Base-by-base conservation (phyloP, 192 early-diverging fungal species). In the Chytriomyces hyalinus region DNA sequence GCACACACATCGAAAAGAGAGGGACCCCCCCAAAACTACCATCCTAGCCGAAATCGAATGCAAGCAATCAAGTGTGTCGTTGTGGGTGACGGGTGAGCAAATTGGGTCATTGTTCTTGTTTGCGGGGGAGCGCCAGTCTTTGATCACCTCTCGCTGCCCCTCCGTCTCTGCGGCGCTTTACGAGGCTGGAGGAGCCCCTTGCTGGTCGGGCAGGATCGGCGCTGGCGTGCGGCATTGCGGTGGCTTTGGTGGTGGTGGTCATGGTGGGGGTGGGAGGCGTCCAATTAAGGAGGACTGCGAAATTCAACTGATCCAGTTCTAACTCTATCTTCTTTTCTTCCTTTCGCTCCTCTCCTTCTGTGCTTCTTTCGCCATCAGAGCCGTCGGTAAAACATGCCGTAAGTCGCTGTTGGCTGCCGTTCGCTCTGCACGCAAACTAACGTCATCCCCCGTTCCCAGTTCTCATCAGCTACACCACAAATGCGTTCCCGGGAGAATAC, bases 401-500 rank as follows among this genome's bases (percentile, higher is more conserved):
- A 81, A 61, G 83, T 73, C 10, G 15, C 61, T 10, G 17, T 61
- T 78, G 22, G 6, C 49, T 68, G 28, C 1, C 24, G 43, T 48
- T 6, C 22, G 5, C 7, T n/a, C 20, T 57, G 26, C 62, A 7
- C 64, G 13, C 65, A 5, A 44, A 20, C 51, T 47, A 47, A 47
- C 64, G 1, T 43, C 36, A 4, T 13, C 22, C n/a, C 17, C 24
- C 28, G 1, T 44, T 3, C n/a, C 7, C 67, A 88, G 82, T 97
- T 50, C 85, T 99, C 70, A 99, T 99, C 85, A 92, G 90, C 85
- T 99, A 99, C 88, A 99, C 97, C 17, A 99, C 97, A 75, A 99
- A 99, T 88, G 97, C 97, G 45, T 99, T 99, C 86, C 97, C 97
- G 17, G 97, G 97, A 68, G 97, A 99, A 88, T 99, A 99, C 81